Evolutionary conservation across 108 stramenopile genomes (phyloP).

Genomic region (Mayamaea pseudoterrestris): DNA sequence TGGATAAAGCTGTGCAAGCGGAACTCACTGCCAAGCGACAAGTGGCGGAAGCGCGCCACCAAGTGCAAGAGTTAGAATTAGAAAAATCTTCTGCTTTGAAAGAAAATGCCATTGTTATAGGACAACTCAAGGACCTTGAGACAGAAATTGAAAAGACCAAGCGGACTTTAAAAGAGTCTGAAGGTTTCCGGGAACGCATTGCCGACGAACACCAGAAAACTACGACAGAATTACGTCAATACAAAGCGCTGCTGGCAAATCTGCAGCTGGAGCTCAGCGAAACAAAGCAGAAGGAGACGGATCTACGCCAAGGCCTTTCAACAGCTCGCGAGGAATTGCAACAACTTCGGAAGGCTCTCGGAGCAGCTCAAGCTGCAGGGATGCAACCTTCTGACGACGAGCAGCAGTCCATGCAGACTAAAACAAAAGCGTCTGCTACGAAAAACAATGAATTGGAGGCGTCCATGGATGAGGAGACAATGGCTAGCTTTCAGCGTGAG

Average conservation of each 20-base stretch:
- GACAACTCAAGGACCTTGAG: background rate
- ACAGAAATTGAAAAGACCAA: background rate
- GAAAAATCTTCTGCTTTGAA: background rate
- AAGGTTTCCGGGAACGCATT: no score
- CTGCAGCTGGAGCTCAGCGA: constrained; percentile 14
- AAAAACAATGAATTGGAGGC: background rate
- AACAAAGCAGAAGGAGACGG: constrained; percentile 15
- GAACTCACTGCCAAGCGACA: constrained; percentile 45
- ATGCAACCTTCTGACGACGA: constrained; percentile 1
- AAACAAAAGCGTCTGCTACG: constrained; percentile 2
- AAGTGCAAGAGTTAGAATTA: background rate
- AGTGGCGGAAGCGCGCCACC: constrained; percentile 20
- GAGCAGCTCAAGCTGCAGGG: background rate
- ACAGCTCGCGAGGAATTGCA: constrained; percentile 12
- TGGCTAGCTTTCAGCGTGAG: constrained; percentile 53
- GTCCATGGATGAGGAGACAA: background rate
- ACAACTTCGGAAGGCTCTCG: constrained; percentile 4
- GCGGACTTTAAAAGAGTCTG: background rate
- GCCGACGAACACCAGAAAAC: no score
- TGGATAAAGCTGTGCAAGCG: constrained; percentile 48
- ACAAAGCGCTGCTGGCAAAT: no score
- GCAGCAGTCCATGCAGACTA: background rate
- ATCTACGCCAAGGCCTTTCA: constrained; percentile 5
- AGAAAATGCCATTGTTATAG: background rate
- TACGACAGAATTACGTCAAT: no score